These are phyloP conservation scores for Anacardium occidentale DNA, from an alignment of 345 rosid species.

Conservation along the genomic window DNA sequence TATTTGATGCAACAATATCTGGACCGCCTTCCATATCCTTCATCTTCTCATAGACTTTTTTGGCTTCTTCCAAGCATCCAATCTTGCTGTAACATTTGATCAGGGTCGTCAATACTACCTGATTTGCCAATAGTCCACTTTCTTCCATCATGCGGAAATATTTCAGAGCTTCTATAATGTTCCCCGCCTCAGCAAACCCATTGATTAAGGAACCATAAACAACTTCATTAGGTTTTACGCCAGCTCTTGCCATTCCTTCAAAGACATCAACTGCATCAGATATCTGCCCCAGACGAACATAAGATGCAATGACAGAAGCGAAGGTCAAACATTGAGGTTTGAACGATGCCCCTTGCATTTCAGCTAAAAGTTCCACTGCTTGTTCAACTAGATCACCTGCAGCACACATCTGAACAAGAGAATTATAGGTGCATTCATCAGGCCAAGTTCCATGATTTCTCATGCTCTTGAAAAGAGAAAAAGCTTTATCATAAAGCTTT, in stretches of 20 bases:
- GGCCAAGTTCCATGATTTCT: slow-evolving; percentile 88
- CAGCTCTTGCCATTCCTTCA: slow-evolving; percentile 54
- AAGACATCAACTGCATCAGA: slow-evolving; percentile 56
- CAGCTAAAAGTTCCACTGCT: slow-evolving; percentile 61
- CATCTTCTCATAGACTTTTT: slow-evolving; percentile 59
- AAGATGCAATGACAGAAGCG: slow-evolving; percentile 69
- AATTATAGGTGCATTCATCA: slow-evolving; percentile 78
- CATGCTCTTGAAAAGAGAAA: slow-evolving; percentile 72
- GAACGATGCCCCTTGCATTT: slow-evolving; percentile 67
- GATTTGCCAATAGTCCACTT: slow-evolving; percentile 54
- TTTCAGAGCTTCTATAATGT: slow-evolving; percentile 63
- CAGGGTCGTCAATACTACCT: slow-evolving; percentile 72
- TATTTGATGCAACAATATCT: slow-evolving; percentile 71
- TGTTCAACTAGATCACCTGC: slow-evolving; percentile 69
- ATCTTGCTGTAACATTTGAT: slow-evolving; percentile 82
- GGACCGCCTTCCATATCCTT: slow-evolving; percentile 62
- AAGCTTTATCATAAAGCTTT: slow-evolving; percentile 74
- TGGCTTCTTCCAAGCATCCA: slow-evolving; percentile 72
- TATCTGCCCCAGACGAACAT: slow-evolving; percentile 63
- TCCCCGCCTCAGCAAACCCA: slow-evolving; percentile 75
- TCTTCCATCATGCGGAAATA: slow-evolving; percentile 67
- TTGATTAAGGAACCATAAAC: slow-evolving; percentile 80
- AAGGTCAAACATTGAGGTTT: slow-evolving; percentile 63
- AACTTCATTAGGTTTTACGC: slow-evolving; percentile 76
- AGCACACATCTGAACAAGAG: slow-evolving; percentile 78